Conservation (phyloP, 2,329 filamentous ascomycete genomes). For the Raffaelea deltoideospora region DNA sequence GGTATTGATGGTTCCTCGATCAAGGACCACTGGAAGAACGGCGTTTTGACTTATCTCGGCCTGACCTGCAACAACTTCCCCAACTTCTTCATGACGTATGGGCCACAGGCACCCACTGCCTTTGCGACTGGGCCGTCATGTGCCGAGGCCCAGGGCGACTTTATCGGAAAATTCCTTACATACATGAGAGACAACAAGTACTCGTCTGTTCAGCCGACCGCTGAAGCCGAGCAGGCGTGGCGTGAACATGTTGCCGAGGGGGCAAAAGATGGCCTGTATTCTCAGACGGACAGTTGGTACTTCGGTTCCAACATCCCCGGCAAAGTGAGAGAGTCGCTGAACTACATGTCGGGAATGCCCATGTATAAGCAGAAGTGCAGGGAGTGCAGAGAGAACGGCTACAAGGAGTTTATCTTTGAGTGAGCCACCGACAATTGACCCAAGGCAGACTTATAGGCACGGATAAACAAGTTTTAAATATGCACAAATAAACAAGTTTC, state of each 20-base stretch:
- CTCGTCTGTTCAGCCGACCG: slow-evolving; percentile 7
- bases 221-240: slow-evolving; percentile 6
- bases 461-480: no score
- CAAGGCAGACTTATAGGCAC: no score
- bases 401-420: no score
- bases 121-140: slow-evolving; percentile 8
- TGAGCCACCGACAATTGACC: no score
- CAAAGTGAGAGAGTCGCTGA: slow-evolving; percentile 10
- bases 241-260: slow-evolving; percentile 4
- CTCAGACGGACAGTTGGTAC: slow-evolving; percentile 10
- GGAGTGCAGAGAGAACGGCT: neutral
- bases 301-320: slow-evolving; percentile 12
- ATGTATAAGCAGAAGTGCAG: slow-evolving; percentile 7
- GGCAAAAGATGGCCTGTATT: slow-evolving; percentile 8
- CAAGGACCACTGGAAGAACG: slow-evolving; percentile 17
- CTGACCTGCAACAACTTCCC: slow-evolving; percentile 8
- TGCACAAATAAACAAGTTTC: no score
- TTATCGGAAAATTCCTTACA: slow-evolving; percentile 6
- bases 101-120: slow-evolving; percentile 10
- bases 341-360: slow-evolving; percentile 7
- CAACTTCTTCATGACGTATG: slow-evolving; percentile 9
- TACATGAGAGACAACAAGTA: slow-evolving; percentile 5
- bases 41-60: slow-evolving; percentile 15
- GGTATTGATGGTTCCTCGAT: slow-evolving; percentile 14
- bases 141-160: slow-evolving; percentile 8